Percentiles rank a stretch among this genome's conserved stretches.
Conservation (phyloP, 352 stramenopile species). For the Thraustochytrium striatum region DNA sequence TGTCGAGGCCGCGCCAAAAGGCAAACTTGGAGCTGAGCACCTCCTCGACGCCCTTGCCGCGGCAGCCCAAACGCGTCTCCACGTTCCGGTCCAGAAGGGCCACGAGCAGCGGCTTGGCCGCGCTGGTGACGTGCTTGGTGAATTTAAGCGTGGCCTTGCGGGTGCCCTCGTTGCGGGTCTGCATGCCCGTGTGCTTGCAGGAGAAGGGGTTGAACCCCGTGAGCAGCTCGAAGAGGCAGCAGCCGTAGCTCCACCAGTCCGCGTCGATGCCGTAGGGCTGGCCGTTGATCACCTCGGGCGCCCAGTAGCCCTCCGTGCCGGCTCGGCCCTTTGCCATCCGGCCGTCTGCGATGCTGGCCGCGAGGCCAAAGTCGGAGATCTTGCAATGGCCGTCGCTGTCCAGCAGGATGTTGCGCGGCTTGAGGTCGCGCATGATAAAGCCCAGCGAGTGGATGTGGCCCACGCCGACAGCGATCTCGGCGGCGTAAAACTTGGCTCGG, state of each 20-base stretch:
- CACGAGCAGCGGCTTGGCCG: not conserved
- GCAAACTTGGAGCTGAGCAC: conserved; percentile 29
- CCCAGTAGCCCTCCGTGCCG: conserved; percentile 50
- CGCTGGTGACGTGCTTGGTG: not conserved
- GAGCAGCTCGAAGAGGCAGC: conserved; percentile 43
- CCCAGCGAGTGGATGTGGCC: conserved; percentile 91
- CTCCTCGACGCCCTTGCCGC: conserved; percentile 22
- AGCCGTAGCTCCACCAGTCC: conserved; percentile 50
- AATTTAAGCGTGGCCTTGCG: conserved; percentile 9
- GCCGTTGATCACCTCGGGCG: conserved; percentile 44
- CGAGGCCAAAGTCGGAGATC: conserved; percentile 52
- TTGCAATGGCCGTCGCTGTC: conserved; percentile 67
- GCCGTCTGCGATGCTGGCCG: not conserved
- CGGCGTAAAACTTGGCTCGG: conserved; percentile 81
- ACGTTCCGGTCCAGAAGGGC: conserved; percentile 42
- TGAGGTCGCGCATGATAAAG: conserved; percentile 94
- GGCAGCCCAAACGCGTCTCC: conserved; percentile 23
- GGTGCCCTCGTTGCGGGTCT: conserved; percentile 41
- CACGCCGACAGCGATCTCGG: conserved; percentile 90
- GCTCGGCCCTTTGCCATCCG: conserved; percentile 32
- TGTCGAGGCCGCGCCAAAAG: conserved; percentile 45
- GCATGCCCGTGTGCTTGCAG: conserved; percentile 33
- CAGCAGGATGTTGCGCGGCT: conserved; percentile 92
- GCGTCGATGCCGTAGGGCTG: conserved; percentile 35
- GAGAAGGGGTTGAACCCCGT: conserved; percentile 46